Evolutionary conservation across 805 yeast genomes (phyloP).

Genomic region (Candida schatavii): DNA sequence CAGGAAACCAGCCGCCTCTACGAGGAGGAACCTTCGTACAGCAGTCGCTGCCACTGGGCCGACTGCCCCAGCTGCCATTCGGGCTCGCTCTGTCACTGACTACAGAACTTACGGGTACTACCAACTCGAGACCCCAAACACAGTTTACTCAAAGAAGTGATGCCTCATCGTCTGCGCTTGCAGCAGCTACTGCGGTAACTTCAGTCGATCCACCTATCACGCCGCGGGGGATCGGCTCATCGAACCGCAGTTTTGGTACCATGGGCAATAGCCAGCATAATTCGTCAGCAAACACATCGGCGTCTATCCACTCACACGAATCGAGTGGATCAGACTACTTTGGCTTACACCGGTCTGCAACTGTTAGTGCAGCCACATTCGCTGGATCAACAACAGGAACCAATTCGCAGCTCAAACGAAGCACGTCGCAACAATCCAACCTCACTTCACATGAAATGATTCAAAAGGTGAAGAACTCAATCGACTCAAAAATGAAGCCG

Average conservation of each 20-base stretch:
- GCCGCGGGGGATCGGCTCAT: too few species aligned
- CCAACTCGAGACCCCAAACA: too few species aligned
- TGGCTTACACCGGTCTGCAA: neutral
- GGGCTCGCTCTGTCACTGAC: neutral
- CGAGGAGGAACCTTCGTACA: too few species aligned
- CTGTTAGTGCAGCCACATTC: neutral
- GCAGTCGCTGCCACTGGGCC: neutral
- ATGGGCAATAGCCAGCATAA: too few species aligned
- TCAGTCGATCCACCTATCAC: too few species aligned
- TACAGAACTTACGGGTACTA: conserved; percentile 3
- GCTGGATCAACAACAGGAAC: neutral
- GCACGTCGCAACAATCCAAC: conserved; percentile 4
- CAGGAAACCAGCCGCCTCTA: too few species aligned
- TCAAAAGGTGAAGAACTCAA: conserved; percentile 21
- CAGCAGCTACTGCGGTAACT: conserved; percentile 9
- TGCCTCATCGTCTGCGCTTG: conserved; percentile 5
- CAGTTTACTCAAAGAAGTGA: neutral
- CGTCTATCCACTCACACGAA: neutral
- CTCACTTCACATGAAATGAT: conserved; percentile 20
- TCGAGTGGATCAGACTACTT: neutral
- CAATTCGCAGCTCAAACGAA: neutral
- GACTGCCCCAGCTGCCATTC: conserved; percentile 2
- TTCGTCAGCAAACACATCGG: neutral
- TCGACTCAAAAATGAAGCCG: conserved; percentile 18
- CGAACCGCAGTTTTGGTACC: too few species aligned